phyloP scores from a whole-genome alignment of 805 yeast species.

The Candida railenensis region DNA sequence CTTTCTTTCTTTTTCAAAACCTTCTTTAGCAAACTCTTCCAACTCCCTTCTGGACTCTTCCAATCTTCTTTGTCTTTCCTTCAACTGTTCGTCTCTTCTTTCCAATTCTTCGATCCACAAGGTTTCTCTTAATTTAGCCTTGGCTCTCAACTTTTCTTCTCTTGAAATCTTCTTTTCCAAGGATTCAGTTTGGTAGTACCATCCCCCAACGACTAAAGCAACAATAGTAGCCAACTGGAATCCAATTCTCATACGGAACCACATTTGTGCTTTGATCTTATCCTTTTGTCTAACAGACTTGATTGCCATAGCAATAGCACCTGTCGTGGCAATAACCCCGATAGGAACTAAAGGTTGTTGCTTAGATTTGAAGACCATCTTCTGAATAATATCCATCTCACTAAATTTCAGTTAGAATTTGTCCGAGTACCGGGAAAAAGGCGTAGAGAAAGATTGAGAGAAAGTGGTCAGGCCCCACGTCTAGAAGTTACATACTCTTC shows the following conservation, averaged over 20 bases:
- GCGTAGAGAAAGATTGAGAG: neutral
- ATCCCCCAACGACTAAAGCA: slow-evolving; percentile 81
- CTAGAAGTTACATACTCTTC: slow-evolving; percentile 43
- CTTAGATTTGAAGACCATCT: slow-evolving; percentile 60
- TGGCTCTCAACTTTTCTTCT: slow-evolving; percentile 67
- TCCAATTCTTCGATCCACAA: slow-evolving; percentile 91
- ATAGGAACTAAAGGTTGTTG: slow-evolving; percentile 90
- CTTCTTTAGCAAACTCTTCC: slow-evolving; percentile 31
- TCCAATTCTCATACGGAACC: slow-evolving; percentile 88
- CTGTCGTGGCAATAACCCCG: slow-evolving; percentile 75
- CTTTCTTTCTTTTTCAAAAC: slow-evolving; percentile 26
- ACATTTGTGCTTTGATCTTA: slow-evolving; percentile 72
- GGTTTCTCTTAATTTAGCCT: slow-evolving; percentile 81
- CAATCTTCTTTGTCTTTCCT: slow-evolving; percentile 66
- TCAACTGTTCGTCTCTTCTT: slow-evolving; percentile 74
- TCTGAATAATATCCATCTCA: slow-evolving; percentile 49
- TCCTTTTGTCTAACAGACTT: slow-evolving; percentile 72
- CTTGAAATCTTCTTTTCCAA: slow-evolving; percentile 45
- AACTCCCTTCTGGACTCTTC: slow-evolving; percentile 53
- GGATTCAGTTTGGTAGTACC: slow-evolving; percentile 55
- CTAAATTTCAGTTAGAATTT: slow-evolving; percentile 21
- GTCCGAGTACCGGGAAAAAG: too few species aligned
- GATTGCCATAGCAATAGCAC: slow-evolving; percentile 79
- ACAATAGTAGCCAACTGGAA: slow-evolving; percentile 81
- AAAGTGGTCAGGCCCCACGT: neutral